phyloP scores from a whole-genome alignment of 1,284 basidiomycete species.

The Boletus mariae region DNA sequence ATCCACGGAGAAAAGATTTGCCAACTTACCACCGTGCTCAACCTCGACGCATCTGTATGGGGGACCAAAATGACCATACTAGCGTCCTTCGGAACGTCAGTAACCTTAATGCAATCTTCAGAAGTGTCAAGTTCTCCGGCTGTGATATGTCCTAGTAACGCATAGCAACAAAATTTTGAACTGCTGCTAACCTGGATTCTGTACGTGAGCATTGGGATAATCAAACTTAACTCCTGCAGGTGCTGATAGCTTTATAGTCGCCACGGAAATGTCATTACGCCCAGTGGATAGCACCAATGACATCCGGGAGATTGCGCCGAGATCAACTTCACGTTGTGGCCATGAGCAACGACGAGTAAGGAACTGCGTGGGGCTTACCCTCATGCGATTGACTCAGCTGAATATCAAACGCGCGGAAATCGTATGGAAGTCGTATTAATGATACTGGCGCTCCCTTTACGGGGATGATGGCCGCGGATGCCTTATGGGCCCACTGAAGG shows the following conservation, averaged over 20 bases:
- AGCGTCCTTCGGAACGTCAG: constrained; percentile 43
- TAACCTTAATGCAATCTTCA: constrained; percentile 45
- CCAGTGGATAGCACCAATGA: constrained; percentile 59
- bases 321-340: constrained; percentile 44
- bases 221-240: constrained; percentile 52
- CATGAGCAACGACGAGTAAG: constrained; percentile 1
- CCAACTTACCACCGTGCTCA: constrained; percentile 50
- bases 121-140: constrained; percentile 32
- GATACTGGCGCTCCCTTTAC: constrained; percentile 31
- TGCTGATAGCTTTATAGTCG: constrained; percentile 50
- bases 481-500: constrained; percentile 55
- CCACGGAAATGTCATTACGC: constrained; percentile 55
- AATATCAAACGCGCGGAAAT: constrained; percentile 57
- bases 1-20: neutral
- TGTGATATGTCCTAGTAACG: constrained; percentile 4
- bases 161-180: constrained; percentile 1
- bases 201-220: constrained; percentile 42
- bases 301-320: constrained; percentile 56
- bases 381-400: constrained; percentile 55
- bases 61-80: constrained; percentile 53
- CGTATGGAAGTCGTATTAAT: constrained; percentile 57
- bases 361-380: constrained; percentile 42
- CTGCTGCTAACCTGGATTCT: constrained; percentile 35
- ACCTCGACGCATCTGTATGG: constrained; percentile 57
- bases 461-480: constrained; percentile 20